A percentile compares a stretch with the other conserved stretches of the same genome.
Evolutionary conservation across 306 rosid species (phyloP).

Genomic region (Dicorynia guianensis): DNA sequence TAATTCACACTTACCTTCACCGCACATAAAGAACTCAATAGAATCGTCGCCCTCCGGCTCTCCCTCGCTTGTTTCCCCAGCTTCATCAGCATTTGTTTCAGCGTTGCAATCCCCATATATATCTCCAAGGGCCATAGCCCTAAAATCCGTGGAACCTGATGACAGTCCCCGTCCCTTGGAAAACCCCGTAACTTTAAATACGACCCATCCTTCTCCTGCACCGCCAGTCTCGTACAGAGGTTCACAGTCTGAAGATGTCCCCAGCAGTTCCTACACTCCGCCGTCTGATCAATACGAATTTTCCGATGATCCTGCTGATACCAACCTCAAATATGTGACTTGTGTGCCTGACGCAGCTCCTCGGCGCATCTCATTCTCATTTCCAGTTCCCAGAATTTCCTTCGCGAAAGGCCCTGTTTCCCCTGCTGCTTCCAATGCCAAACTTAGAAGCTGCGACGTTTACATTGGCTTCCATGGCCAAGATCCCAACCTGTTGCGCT

Average conservation of each 20-base stretch:
- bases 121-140: constrained; percentile 74
- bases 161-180: constrained; percentile 1
- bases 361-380: constrained; percentile 82
- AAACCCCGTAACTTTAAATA: constrained; percentile 31
- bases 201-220: constrained; percentile 40
- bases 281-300: constrained; percentile 86
- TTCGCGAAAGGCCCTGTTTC: constrained; percentile 73
- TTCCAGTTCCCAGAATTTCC: constrained; percentile 78
- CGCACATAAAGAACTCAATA: constrained; percentile 52
- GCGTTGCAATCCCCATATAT: constrained; percentile 92
- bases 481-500: constrained; percentile 63
- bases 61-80: constrained; percentile 81
- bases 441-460: constrained; percentile 79
- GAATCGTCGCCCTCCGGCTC: constrained; percentile 74
- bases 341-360: constrained; percentile 59
- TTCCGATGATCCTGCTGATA: constrained; percentile 63
- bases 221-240: constrained; percentile 39
- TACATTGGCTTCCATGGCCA: constrained; percentile 88
- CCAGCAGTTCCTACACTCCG: constrained; percentile 92
- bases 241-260: constrained; percentile 67
- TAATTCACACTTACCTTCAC: constrained; percentile 55
- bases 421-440: constrained; percentile 67
- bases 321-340: constrained; percentile 57
- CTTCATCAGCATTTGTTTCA: constrained; percentile 95
- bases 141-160: constrained; percentile 22